Percentiles rank a stretch among this genome's conserved stretches.
phyloP scores from a whole-genome alignment of 768 basidiomycete genomes.

The Symmetrospora coprosmae region DNA sequence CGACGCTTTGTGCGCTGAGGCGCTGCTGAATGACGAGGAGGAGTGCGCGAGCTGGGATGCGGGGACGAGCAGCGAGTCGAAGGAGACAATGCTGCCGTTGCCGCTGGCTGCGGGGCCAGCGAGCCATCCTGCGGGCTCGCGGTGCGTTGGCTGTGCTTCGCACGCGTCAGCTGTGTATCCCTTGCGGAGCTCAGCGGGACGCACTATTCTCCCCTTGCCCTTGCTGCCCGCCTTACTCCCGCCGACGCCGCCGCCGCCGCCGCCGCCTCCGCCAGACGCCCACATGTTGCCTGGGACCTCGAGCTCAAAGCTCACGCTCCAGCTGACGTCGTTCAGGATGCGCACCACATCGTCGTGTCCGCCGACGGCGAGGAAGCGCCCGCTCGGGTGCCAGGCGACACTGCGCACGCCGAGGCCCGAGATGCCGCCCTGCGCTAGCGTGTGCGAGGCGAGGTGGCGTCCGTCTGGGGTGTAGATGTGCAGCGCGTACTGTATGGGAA shows the following conservation, averaged over 20 bases:
- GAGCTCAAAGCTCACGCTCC: background rate
- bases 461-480: conserved; percentile 37
- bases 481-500: conserved; percentile 33
- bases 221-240: background rate
- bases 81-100: background rate
- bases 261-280: background rate
- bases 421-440: background rate
- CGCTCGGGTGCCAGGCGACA: conserved; percentile 27
- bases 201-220: background rate
- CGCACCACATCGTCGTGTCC: conserved; percentile 30
- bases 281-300: conserved; percentile 7
- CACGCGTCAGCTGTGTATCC: too few species aligned
- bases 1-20: background rate
- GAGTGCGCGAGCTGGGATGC: background rate
- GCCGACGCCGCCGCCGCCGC: background rate
- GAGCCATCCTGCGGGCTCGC: background rate
- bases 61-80: background rate
- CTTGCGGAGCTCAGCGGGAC: too few species aligned
- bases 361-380: conserved; percentile 28
- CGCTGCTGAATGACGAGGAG: background rate
- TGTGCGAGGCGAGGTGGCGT: conserved; percentile 26
- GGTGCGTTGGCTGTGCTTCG: background rate
- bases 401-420: conserved; percentile 29
- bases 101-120: background rate
- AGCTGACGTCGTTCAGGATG: conserved; percentile 2